Evolutionary conservation across 176 grass and related monocot species (phyloP), one percentile per base, ranked within the genome.

Genomic region (Oryza punctata): DNA sequence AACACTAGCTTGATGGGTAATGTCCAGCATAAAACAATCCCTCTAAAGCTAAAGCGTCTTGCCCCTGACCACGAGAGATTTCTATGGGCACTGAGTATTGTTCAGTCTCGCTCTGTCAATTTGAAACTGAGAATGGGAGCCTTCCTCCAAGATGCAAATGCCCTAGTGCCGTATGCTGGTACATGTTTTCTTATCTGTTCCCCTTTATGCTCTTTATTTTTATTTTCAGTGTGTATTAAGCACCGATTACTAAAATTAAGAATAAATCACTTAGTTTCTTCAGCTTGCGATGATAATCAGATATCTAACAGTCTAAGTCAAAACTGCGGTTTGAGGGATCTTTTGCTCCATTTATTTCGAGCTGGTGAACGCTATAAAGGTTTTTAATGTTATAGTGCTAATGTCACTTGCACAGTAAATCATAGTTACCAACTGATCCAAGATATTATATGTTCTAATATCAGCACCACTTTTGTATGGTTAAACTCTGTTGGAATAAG

Each of bases 131-230:
- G 92, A 84, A 47, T 93, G 84, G 96, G 96, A 73, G 96, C 96
- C 63, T 90, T 98, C 81, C 79, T 93, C 65, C 96, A 94, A 88
- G 88, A 98, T 81, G 89, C 86, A 67, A 93, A 95, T 86, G 68
- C 93, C 75, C 82, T 98, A 69, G 87, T 92, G 33, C 96, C 96
- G 67, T 98, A 98, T 91, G 96, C 96, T 7, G 96, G 95, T 98
- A 95, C 63, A 79, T 65, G 29, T 79, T 84, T 80, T 37, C 37
- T n/a, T 54, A 13, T 1, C 7, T 46, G 15, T 70, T 65, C 74
- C 46, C 73, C 18, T 40, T 82, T 66, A 14, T 86, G 63, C 46
- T 66, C 18, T 63, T 26, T 69, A n/a, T 28, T 32, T 54, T 19
- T 57, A 18, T 65, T 73, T 81, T 70, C 40, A 70, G 19, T 64